A percentile compares a stretch with the other conserved stretches of the same genome.
phyloP scores from a whole-genome alignment of 257 asterid species.

The Solanum arcanum region DNA sequence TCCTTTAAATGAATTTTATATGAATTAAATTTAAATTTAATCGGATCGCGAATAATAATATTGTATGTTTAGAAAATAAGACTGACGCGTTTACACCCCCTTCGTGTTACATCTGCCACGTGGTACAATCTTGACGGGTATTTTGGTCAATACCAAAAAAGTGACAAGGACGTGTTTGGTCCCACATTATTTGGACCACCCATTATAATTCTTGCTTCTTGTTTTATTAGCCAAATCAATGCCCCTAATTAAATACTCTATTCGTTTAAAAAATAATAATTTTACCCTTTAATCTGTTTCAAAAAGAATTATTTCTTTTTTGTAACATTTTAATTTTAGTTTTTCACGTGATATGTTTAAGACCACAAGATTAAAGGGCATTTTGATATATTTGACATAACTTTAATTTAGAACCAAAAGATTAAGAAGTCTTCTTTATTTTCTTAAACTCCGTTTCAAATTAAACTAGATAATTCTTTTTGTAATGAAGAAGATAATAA shows the following conservation, averaged over 20 bases:
- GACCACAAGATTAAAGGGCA: too few relatives aligned
- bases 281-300: too few relatives aligned
- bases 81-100: neutral
- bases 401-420: too few relatives aligned
- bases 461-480: too few relatives aligned
- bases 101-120: neutral
- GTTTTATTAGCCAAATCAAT: neutral
- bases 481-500: rapidly evolving
- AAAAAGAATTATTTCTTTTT: too few relatives aligned
- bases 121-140: neutral
- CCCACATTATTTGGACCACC: neutral
- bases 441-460: too few relatives aligned
- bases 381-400: too few relatives aligned
- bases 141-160: neutral
- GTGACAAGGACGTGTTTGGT: neutral
- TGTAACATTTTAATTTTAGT: rapidly evolving
- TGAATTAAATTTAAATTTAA: neutral
- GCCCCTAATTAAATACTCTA: neutral
- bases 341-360: too few relatives aligned
- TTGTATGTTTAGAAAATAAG: neutral
- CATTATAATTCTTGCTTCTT: neutral
- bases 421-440: too few relatives aligned
- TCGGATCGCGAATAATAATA: neutral
- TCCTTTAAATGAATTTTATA: too few relatives aligned
- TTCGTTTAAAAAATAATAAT: too few relatives aligned